Base-by-base conservation (phyloP, 371 early-diverging fungal species). In the Saksenaea vasiformis region DNA sequence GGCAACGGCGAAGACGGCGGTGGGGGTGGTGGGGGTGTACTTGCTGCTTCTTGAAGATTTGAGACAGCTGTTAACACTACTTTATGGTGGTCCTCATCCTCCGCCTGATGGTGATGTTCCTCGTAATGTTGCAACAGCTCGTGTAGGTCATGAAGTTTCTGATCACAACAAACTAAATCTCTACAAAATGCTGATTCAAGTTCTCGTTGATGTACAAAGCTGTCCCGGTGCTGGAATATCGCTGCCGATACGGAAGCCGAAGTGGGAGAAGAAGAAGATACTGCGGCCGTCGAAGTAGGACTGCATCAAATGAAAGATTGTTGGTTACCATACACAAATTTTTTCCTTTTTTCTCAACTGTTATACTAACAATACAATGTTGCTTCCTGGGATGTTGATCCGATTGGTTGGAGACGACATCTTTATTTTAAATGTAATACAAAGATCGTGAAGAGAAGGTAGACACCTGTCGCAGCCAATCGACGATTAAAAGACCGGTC, bases 61-160 rank as follows among this genome's bases (percentile, higher is more conserved):
- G 73, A 68, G 69, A 72, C 67, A 17, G 65, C 72, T 11, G 71
- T 69, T 9, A 71, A 67, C 17, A 67, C 72, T 17, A 71, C 73
- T 56, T 53, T 65, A 53, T 61, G 78, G 22, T 62, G 69, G 63
- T 94, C 93, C 28, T 87, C 87, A 22, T 85, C 87, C 67, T 91
- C 93, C 35, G 93, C 82, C 53, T 85, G 89, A 68, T 93, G 94
- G 61, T 95, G 97, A 65, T 83, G 84, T 69, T 95, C 95, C 72
- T 97, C 97, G 73, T 93, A 95, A 79, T 97, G 97, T 68, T 93
- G 92, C 61, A 95, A 80, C 62, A 97, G 85, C 56, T 93, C 95
- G 78, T 96, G 96, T 56, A 97, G 79, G 76, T 92, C 91, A 56
- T 81, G 83, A 38, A 97, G 85, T 34, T 80, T 76, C 54, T 89